A percentile compares a stretch with the other conserved stretches of the same genome.
These are phyloP conservation scores for Verruconis gallopava DNA, from an alignment of 2,329 filamentous ascomycete species.

Conservation along the genomic window DNA sequence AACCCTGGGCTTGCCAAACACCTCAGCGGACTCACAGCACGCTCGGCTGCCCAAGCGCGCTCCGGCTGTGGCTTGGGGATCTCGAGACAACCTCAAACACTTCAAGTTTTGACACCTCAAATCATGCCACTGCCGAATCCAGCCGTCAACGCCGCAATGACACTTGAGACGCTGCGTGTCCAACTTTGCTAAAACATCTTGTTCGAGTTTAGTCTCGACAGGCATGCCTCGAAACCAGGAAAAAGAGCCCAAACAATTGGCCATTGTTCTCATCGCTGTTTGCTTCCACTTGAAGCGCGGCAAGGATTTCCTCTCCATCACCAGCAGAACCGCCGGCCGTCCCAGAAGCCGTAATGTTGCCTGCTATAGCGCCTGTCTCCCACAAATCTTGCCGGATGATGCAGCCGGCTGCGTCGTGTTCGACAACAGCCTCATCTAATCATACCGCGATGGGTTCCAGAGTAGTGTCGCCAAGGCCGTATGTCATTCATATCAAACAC, in stretches of 20 bases:
- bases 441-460: too few species aligned
- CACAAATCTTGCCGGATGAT: too few species aligned
- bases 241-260: neutral
- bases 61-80: neutral
- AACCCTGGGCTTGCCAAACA: too few species aligned
- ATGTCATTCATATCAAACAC: too few species aligned
- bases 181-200: neutral
- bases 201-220: neutral
- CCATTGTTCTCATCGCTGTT: neutral
- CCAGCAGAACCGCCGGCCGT: neutral
- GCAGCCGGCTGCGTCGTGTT: too few species aligned
- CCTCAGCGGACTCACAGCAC: too few species aligned
- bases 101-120: constrained; percentile 1
- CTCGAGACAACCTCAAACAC: neutral
- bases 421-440: too few species aligned
- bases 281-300: constrained; percentile 3
- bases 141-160: neutral
- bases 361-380: neutral
- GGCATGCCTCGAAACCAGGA: neutral
- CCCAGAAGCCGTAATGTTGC: neutral
- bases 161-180: constrained; percentile 7
- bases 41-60: neutral
- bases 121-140: neutral
- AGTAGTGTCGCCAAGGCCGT: too few species aligned
- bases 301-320: constrained; percentile 5